A percentile compares a stretch with the other conserved stretches of the same genome.
Conservation (phyloP, 768 basidiomycete genomes). For the Tylopilus rubrobrunneus region DNA sequence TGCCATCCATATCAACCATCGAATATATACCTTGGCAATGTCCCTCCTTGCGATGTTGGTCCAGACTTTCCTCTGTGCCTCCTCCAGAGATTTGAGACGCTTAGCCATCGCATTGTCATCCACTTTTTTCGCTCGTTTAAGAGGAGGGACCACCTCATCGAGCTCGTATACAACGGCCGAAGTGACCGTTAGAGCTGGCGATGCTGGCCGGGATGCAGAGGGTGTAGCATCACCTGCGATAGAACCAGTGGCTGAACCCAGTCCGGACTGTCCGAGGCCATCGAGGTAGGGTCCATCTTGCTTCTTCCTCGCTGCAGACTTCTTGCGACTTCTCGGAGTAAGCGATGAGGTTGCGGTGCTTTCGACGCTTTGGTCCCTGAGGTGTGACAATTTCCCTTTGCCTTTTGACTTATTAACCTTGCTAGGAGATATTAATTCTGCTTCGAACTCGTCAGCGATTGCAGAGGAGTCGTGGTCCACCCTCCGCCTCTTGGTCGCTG, state of each 20-base stretch:
- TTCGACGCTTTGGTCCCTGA: slow-evolving; percentile 57
- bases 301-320: slow-evolving; percentile 54
- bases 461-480: slow-evolving; percentile 41
- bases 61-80: slow-evolving; percentile 87
- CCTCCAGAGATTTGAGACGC: slow-evolving; percentile 73
- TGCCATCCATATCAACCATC: not conserved
- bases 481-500: slow-evolving; percentile 59
- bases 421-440: slow-evolving; percentile 35
- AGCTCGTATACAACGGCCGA: slow-evolving; percentile 69
- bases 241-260: slow-evolving; percentile 46
- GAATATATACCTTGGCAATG: slow-evolving; percentile 62
- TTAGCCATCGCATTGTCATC: slow-evolving; percentile 71
- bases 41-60: slow-evolving; percentile 82
- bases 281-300: slow-evolving; percentile 48
- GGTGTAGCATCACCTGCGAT: slow-evolving; percentile 71
- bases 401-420: slow-evolving; percentile 41
- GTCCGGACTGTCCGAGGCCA: slow-evolving; percentile 43
- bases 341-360: slow-evolving; percentile 40
- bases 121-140: slow-evolving; percentile 74
- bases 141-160: slow-evolving; percentile 62
- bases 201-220: slow-evolving; percentile 62
- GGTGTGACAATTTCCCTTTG: slow-evolving; percentile 46
- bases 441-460: slow-evolving; percentile 48
- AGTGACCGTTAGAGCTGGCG: slow-evolving; percentile 52
- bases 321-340: slow-evolving; percentile 56